Evolutionary conservation across 345 rosid species (phyloP).

Genomic region (Tarenaya hassleriana): DNA sequence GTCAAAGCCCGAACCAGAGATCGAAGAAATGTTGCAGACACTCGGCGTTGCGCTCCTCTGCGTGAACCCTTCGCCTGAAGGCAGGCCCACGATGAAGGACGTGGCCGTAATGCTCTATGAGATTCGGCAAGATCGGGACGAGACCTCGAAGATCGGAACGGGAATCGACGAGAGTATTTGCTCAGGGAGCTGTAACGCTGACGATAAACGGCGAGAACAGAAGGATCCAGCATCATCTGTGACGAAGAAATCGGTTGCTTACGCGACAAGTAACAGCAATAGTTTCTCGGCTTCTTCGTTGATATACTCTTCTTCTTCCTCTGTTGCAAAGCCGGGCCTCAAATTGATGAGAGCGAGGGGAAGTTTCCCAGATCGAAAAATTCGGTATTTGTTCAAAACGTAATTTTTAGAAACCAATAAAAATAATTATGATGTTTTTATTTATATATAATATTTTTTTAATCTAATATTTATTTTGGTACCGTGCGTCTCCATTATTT

Average conservation of each 20-base stretch:
- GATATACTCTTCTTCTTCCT: slow-evolving; percentile 45
- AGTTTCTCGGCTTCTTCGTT: slow-evolving; percentile 61
- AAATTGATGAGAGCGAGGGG: slow-evolving; percentile 19
- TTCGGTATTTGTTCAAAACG: background rate
- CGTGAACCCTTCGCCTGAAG: slow-evolving; percentile 47
- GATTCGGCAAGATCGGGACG: slow-evolving; percentile 56
- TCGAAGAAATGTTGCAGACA: slow-evolving; percentile 58
- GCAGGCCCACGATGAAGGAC: slow-evolving; percentile 71
- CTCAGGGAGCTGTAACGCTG: slow-evolving; percentile 24
- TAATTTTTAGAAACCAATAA: too few species aligned
- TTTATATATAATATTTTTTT: too few species aligned
- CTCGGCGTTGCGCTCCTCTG: slow-evolving; percentile 68
- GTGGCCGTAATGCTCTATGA: slow-evolving; percentile 62
- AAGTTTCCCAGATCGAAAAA: background rate
- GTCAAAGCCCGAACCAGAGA: slow-evolving; percentile 45
- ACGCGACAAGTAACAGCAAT: slow-evolving; percentile 38
- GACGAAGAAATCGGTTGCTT: slow-evolving; percentile 24
- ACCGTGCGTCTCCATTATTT: too few species aligned
- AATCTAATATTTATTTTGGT: too few species aligned
- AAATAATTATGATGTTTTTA: too few species aligned
- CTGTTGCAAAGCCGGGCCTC: slow-evolving; percentile 25
- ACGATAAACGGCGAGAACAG: slow-evolving; percentile 16
- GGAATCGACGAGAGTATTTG: slow-evolving; percentile 11
- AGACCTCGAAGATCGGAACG: slow-evolving; percentile 35
- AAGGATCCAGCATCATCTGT: slow-evolving; percentile 21